These are phyloP conservation scores for Amborella trichopoda DNA, from an alignment of 164 flowering plant genomes.

Conservation along the genomic window DNA sequence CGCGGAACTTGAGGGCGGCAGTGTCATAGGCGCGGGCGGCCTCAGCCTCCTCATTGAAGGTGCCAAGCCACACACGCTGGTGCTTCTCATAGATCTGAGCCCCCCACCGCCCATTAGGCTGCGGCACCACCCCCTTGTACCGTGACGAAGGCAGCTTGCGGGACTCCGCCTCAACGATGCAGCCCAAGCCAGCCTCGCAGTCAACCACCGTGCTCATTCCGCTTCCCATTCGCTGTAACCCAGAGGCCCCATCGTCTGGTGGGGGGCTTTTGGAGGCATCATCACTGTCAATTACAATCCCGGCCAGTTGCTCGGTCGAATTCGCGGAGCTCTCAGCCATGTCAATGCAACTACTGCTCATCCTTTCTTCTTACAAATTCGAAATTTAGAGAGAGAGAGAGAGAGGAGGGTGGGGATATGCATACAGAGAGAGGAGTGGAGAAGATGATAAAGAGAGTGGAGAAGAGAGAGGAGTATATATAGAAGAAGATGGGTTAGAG, in stretches of 20 bases:
- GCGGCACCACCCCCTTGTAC: slow-evolving; percentile 93
- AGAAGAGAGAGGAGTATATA: background rate
- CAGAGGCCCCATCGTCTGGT: slow-evolving; percentile 14
- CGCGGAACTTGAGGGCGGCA: slow-evolving; percentile 82
- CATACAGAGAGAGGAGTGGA: background rate
- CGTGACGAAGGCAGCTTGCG: slow-evolving; percentile 77
- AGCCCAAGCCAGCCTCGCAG: slow-evolving; percentile 45
- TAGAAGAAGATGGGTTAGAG: slow-evolving; percentile 1
- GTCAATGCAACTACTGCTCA: slow-evolving; percentile 40
- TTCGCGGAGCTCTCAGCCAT: slow-evolving; percentile 38
- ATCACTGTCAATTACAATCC: slow-evolving; percentile 9
- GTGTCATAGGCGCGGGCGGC: slow-evolving; percentile 82
- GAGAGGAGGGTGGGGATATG: background rate
- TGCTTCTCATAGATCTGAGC: slow-evolving; percentile 97
- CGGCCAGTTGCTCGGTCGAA: slow-evolving; percentile 7
- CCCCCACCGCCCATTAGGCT: slow-evolving; percentile 97
- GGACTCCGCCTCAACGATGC: slow-evolving; percentile 29
- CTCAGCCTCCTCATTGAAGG: slow-evolving; percentile 78
- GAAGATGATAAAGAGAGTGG: slow-evolving; percentile 3
- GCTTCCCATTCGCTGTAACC: slow-evolving; percentile 59
- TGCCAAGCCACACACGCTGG: slow-evolving; percentile 93
- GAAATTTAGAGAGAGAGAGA: background rate
- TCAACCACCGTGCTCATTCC: slow-evolving; percentile 52
- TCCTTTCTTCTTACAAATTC: background rate
- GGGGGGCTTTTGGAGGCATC: background rate